Evolutionary conservation across 2,329 filamentous ascomycete genomes (phyloP), one percentile per base, ranked within the genome.

Genomic region (Cercospora janseana): DNA sequence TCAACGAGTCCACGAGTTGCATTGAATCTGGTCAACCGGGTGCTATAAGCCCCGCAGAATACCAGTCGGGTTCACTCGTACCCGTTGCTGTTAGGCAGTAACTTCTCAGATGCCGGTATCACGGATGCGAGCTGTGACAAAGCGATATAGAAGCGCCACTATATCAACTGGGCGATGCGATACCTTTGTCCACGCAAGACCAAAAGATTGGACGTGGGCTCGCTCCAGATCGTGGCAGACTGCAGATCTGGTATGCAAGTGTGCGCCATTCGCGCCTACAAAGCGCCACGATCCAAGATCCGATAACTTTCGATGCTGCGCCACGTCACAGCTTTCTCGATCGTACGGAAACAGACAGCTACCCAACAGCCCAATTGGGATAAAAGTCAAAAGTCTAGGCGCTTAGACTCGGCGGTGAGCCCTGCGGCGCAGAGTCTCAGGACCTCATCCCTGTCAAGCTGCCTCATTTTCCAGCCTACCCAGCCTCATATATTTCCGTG

Each of bases 361-460:
- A 47, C 15, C 4, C 32, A 38, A 40, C 24, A 38, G 44, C 44
- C 44, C 44, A 40, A 47, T 47, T 40, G 44, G 32, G 44, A 46
- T 32, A 37, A 28, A 38, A 47, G 20, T 28, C 15, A 13, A 40
- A 47, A 47, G 32, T 40, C 24, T 38, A 40, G 15, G 34, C 44
- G 44, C 44, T 38, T 24, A 26, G 32, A 21, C 34, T 26, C 26
- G 24, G 32, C 24, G 44, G 32, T 38, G 44, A 40, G 32, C 44
- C 18, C 44, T 38, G 32, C 34, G 23, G 34, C 44, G 23, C 5
- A 9, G 23, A 28, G 29, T 15, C 31, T 21, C 44, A 43, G 28
- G 27, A 43, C 31, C 18, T 13, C 46, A 49, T 49, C 46, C 46
- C 37, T 49, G 46, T 43, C 16, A 20, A 28, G 35, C 13, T 15